Percentiles rank a stretch among this genome's conserved stretches.
phyloP scores from a whole-genome alignment of 2,329 filamentous ascomycete species.

The Fusarium anguioides region DNA sequence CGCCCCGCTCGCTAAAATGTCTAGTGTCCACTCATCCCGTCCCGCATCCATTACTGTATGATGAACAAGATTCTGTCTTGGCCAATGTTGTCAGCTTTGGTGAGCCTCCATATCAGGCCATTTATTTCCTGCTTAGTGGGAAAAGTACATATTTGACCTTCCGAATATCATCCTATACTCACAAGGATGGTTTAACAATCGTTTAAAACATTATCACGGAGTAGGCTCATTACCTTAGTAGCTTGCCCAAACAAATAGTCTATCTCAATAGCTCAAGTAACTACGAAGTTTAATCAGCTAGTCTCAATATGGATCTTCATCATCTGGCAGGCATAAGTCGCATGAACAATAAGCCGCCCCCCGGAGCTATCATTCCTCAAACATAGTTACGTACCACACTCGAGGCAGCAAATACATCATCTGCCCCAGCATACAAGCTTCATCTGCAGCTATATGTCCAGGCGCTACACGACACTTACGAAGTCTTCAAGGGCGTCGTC shows the following conservation, averaged over 20 bases:
- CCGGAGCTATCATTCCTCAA: conserved; percentile 29
- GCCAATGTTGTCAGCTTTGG: not conserved
- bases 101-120: not conserved
- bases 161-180: not conserved
- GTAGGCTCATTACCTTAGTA: not conserved
- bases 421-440: conserved; percentile 22
- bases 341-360: conserved; percentile 47
- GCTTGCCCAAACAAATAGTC: not conserved
- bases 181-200: not conserved
- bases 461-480: conserved; percentile 3
- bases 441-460: conserved; percentile 13
- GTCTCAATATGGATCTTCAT: conserved; percentile 3
- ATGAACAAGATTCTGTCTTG: not conserved
- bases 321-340: conserved; percentile 22
- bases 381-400: conserved; percentile 27
- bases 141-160: not conserved
- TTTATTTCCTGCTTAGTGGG: not conserved
- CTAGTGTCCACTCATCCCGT: conserved; percentile 9
- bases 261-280: not conserved
- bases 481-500: conserved; percentile 26
- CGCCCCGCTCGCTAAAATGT: conserved; percentile 25
- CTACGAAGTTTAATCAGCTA: conserved; percentile 6
- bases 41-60: not conserved
- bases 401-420: conserved; percentile 38
- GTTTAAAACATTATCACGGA: not conserved